Percentiles rank a stretch among this genome's conserved stretches.
phyloP scores from a whole-genome alignment of 352 stramenopile genomes.

The Phytophthora hybrid region DNA sequence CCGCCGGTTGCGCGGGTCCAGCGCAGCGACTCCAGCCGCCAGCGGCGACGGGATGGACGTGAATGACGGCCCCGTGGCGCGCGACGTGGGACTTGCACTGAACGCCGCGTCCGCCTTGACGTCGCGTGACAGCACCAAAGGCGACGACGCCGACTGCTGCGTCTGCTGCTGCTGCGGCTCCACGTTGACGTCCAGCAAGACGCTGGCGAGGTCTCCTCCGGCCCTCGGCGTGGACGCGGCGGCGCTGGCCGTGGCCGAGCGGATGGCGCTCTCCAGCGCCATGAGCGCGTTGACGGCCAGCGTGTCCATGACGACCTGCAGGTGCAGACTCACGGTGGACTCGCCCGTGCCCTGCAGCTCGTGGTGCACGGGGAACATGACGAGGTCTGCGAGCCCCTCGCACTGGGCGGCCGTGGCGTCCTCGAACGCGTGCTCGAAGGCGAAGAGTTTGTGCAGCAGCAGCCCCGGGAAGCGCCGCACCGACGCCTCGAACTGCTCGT shows the following conservation, averaged over 20 bases:
- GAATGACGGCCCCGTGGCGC: slow-evolving; percentile 15
- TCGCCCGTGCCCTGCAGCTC: slow-evolving; percentile 61
- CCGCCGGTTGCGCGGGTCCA: slow-evolving; percentile 55
- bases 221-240: slow-evolving; percentile 23
- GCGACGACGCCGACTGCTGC: slow-evolving; percentile 32
- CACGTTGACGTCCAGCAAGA: slow-evolving; percentile 81
- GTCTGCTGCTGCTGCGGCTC: slow-evolving; percentile 51
- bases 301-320: slow-evolving; percentile 85
- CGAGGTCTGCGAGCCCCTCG: slow-evolving; percentile 64
- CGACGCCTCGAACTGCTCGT: slow-evolving; percentile 74
- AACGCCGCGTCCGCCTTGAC: slow-evolving; percentile 12
- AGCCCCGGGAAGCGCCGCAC: slow-evolving; percentile 72
- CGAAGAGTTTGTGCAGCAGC: slow-evolving; percentile 85
- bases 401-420: slow-evolving; percentile 63
- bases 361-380: slow-evolving; percentile 87
- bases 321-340: slow-evolving; percentile 83
- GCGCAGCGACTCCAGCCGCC: slow-evolving; percentile 33
- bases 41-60: slow-evolving; percentile 50
- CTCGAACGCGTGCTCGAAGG: slow-evolving; percentile 86
- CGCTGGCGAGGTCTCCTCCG: slow-evolving; percentile 49
- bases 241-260: slow-evolving; percentile 54
- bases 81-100: slow-evolving; percentile 24
- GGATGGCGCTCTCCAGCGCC: slow-evolving; percentile 80
- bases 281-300: slow-evolving; percentile 85
- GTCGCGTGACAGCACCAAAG: slow-evolving; percentile 40